Base-by-base conservation (phyloP, 345 rosid genomes). In the Fremontodendron californicum region DNA sequence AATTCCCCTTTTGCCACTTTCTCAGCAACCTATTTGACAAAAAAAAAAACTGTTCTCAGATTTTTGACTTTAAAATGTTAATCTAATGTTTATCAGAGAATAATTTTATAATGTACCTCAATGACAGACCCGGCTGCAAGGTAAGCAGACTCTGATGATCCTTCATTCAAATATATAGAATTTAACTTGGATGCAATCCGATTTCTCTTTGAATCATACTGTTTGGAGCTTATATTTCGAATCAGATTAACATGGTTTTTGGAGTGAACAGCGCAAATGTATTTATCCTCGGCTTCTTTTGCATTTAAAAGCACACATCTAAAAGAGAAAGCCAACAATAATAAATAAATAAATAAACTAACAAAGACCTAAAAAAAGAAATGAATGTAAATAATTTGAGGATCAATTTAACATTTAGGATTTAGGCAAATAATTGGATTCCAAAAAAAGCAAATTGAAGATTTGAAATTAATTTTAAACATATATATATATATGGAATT, bases 81-180 rank as follows among this genome's bases (percentile, higher is more conserved):
- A 33, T 33, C 9, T 12, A 71, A 33, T 9, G 0, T 19, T 42
- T 5, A 60, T 40, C 76, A 39, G 29, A 74, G 21, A 31, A 49
- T 19, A 23, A 16, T 57, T 61, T 35, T 61, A 29, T 3, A 42
- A 16, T 69, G 74, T 83, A 96, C 98, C 93, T 93, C 89, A 1
- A 93, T 78, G 57, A 93, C 94, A 65, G 97, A 92, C 33, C 99
- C 98, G 75, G 94, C 99, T 75, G 98, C 92, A 33, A 90, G 90
- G 77, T 88, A 90, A 55, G 98, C 97, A 42, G 97, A 86, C 83
- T 93, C 93, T 0, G 98, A 90, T 31, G 99, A 92, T 35, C 94
- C 92, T 81, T 88, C 83, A 81, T 93, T 96, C 0, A 96, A 84
- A 79, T 96, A 93, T 37, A 96, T 91, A 11, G 97, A 96, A 83